Evolutionary conservation across 2,329 filamentous ascomycete genomes (phyloP), one percentile per base, ranked within the genome.

Genomic region (Rosellinia necatrix): DNA sequence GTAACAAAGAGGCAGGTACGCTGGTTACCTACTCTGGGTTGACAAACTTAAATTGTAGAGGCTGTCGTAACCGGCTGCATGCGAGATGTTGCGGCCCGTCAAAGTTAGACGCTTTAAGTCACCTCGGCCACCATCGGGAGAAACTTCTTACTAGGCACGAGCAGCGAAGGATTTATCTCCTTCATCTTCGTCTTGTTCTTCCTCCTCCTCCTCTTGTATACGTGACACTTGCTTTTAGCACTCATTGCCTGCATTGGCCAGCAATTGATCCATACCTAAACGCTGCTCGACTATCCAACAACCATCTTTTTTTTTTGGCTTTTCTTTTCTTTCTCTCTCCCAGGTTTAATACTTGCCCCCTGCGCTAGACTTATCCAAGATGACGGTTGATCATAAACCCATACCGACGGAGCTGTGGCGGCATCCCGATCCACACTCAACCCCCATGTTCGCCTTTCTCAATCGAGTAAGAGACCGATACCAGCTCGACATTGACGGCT

Each of bases 381-480:
- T 71, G 69, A 64, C 63, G 40, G 37, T 61, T 43, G 48, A 61
- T 10, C 8, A 35, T 17, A 62, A 56, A n/a, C 24, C 56, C 67
- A 46, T 44, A 13, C 59, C 67, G 21, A 56, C 74, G 57, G 81
- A 86, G 68, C 80, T 96, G 38, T 94, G 91, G 91, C 80, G 80
- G 59, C 90, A 92, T 72, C 77, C 83, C 29, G 74, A 82, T 64
- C 89, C 89, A 6, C 72, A 81, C 42, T 80, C 80, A 34, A 93
- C 90, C 6, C 81, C 82, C 53, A 90, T 93, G 79, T 86, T 82
- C 76, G 78, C 78, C 47, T 96, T 94, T 71, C 81, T 91, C 63
- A 78, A 86, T 64, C 77, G 78, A 49, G 79, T 96, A 62, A 91
- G 88, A 72, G 70, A 81, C 59, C 89, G 88, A 66, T 83, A 92